Percentiles rank a stretch among this genome's conserved stretches.
phyloP scores from a whole-genome alignment of 148 eudicot genomes.

The Fagopyrum esculentum region DNA sequence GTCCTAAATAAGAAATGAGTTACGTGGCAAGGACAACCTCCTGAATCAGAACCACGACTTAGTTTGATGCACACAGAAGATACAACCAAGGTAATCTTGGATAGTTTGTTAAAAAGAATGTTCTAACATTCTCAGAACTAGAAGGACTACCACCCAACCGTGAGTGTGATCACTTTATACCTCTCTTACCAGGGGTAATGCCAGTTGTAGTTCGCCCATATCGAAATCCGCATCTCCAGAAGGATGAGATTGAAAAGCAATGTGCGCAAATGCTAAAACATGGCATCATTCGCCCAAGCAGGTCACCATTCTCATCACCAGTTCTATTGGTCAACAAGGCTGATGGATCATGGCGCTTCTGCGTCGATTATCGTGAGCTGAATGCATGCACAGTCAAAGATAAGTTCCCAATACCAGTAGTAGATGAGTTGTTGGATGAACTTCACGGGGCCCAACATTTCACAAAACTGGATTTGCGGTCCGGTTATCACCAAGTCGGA shows the following conservation, averaged over 20 bases:
- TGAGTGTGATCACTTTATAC: neutral
- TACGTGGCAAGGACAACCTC: too few relatives aligned
- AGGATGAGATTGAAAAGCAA: too few relatives aligned
- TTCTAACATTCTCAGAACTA: neutral
- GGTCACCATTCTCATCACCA: too few relatives aligned
- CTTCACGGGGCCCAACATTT: neutral
- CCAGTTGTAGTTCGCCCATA: neutral
- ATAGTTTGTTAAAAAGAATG: neutral
- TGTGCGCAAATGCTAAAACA: too few relatives aligned
- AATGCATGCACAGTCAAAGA: neutral
- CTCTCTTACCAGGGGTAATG: neutral
- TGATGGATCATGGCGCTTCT: neutral
- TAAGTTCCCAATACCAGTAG: neutral
- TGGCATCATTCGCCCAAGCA: too few relatives aligned
- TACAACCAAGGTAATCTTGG: neutral
- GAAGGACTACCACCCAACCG: neutral
- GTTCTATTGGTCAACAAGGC: neutral
- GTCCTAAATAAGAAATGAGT: too few relatives aligned
- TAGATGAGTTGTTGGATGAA: slow-evolving; percentile 7
- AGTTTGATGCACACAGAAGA: neutral
- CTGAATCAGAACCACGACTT: neutral
- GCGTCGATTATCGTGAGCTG: neutral
- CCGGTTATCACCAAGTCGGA: too few relatives aligned
- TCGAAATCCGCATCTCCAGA: neutral
- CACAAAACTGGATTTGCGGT: too few relatives aligned